These are phyloP conservation scores for Russula virescens DNA, from an alignment of 768 basidiomycete species.

Conservation along the genomic window DNA sequence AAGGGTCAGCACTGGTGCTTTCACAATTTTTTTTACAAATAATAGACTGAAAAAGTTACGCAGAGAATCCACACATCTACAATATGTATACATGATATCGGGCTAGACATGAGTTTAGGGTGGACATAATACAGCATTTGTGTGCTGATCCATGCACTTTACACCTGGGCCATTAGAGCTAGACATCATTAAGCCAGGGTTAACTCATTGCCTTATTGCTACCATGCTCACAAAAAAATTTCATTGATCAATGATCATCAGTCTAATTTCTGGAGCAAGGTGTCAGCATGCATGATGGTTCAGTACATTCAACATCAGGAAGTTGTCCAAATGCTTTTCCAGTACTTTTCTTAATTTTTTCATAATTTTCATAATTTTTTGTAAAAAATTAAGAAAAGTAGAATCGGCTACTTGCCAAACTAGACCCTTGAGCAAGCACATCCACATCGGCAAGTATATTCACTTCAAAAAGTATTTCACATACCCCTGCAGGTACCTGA, in stretches of 20 bases:
- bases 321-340: no score
- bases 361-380: no score
- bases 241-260: conserved; percentile 13
- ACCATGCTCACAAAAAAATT: conserved; percentile 18
- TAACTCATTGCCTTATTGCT: conserved; percentile 14
- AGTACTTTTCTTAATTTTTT: no score
- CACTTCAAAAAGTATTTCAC: no score
- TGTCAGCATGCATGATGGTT: no score
- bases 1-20: not conserved
- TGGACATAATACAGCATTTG: conserved; percentile 7
- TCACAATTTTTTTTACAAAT: conserved; percentile 11
- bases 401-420: no score
- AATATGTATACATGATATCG: not conserved
- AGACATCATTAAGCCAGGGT: conserved; percentile 3
- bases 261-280: no score
- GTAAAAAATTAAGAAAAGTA: no score
- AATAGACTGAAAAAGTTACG: conserved; percentile 1
- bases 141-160: conserved; percentile 21
- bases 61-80: conserved; percentile 13
- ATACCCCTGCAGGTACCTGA: no score
- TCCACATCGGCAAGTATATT: no score
- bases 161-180: conserved; percentile 8
- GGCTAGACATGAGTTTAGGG: not conserved
- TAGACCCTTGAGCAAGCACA: no score
- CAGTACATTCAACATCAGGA: no score